Base-by-base conservation (phyloP, 768 basidiomycete genomes). In the Cyclocybe cylindracea region DNA sequence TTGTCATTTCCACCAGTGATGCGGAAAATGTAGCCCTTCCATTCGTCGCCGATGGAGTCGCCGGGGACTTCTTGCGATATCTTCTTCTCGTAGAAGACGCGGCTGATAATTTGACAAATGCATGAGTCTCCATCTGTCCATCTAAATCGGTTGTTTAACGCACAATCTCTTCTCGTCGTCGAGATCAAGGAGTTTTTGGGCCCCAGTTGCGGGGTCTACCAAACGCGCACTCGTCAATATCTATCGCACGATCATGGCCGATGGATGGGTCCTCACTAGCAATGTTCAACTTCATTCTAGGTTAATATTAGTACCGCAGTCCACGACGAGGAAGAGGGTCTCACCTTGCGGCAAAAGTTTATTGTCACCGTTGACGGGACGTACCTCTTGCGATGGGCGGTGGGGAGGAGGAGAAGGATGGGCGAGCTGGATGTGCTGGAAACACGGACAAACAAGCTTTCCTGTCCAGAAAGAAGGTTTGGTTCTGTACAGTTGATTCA, bases 1-100 rank as follows among this genome's bases (percentile, higher is more conserved):
- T 94, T 93, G 86, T 98, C 94, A 81, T 98, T 98, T 58, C 96
- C 93, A 64, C 95, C 95, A 31, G 92, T 95, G 78, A 99, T 91
- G 65, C 94, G 88, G 82, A 97, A 85, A 70, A 98, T 76, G 78
- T 97, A 98, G 52, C 96, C 96, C 71, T 91, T 92, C 83, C 85
- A 98, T 79, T 98, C 96, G 69, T 96, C 90, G 63, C 95, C 94
- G 61, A 98, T 74, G 48, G 86, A 71, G 78, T 97, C 94, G 54
- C 82, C 91, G 41, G 93, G 81, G 64, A 98, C 91, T 76, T 98
- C 95, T 69, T 96, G 93, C 24, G 92, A 66, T 78, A 98, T 94
- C 76, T 90, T 90, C 87, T 96, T 96, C 77, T 97, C 94, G 78
- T 88, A 94, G 79, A 98, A 94, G 79, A 92, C 67, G 72, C 94